Evolutionary conservation across 2,329 filamentous ascomycete genomes (phyloP).

Genomic region (Elsinoe australis): DNA sequence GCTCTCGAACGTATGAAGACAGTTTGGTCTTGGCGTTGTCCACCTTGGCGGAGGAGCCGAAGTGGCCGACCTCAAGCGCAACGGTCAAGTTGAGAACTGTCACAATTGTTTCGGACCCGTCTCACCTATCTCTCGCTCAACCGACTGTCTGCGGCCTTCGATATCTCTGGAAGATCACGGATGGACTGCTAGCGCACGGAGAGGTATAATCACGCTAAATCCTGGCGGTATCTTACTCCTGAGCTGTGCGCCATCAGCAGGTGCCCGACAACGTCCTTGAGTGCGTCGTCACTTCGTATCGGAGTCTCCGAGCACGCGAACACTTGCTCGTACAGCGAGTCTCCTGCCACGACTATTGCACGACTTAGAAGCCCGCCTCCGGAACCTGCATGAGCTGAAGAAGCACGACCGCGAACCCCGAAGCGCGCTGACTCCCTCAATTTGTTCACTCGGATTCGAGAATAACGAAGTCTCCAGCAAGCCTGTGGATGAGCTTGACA

Average conservation of each 20-base stretch:
- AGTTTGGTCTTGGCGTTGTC: slow-evolving; percentile 6
- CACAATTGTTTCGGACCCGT: slow-evolving; percentile 6
- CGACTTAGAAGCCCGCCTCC: too few species aligned
- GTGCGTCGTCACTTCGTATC: not conserved
- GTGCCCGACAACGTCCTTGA: slow-evolving; percentile 4
- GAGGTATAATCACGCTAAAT: too few species aligned
- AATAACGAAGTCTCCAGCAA: too few species aligned
- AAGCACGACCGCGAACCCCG: too few species aligned
- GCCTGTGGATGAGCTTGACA: not conserved
- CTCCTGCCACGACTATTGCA: not conserved
- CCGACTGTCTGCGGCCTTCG: not conserved
- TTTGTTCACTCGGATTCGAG: too few species aligned
- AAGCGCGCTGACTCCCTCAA: too few species aligned
- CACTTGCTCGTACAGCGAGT: not conserved
- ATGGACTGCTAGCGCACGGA: too few species aligned
- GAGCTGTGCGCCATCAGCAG: not conserved
- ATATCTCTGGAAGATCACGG: too few species aligned
- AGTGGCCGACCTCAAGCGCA: slow-evolving; percentile 2
- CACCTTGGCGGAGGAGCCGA: not conserved
- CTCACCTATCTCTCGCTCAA: slow-evolving; percentile 2
- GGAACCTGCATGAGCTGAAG: slow-evolving; percentile 3
- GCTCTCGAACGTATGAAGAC: not conserved
- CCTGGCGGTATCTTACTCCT: not conserved
- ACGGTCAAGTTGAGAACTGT: slow-evolving; percentile 1
- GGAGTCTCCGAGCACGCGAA: not conserved